Conservation (phyloP, 345 rosid species). For the Turnera subulata region DNA sequence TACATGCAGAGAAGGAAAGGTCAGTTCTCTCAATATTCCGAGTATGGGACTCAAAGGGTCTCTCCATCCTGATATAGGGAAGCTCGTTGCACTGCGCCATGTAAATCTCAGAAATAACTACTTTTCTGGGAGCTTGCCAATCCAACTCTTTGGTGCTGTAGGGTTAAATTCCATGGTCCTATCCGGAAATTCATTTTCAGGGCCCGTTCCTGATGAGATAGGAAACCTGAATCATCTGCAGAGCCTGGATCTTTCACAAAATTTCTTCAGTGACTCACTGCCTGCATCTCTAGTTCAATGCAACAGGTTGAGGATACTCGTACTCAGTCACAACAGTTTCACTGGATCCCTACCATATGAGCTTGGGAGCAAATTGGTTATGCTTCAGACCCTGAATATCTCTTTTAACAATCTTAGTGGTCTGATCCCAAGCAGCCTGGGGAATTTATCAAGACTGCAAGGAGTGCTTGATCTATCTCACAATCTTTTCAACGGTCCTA, state of each 20-base stretch:
- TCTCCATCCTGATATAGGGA: conserved; percentile 18
- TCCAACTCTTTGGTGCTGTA: conserved; percentile 12
- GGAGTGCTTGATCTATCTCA: conserved; percentile 24
- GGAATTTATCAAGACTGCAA: conserved; percentile 19
- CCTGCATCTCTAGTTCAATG: conserved; percentile 20
- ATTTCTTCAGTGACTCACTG: conserved; percentile 14
- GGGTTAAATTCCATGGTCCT: conserved; percentile 19
- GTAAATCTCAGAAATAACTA: conserved; percentile 19
- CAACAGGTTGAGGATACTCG: conserved; percentile 20
- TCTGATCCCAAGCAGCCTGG: conserved; percentile 15
- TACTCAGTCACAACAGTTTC: conserved; percentile 20
- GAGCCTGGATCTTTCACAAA: conserved; percentile 20
- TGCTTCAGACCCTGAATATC: conserved; percentile 18
- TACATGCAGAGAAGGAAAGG: conserved; percentile 12
- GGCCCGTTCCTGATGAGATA: conserved; percentile 20
- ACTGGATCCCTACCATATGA: conserved; percentile 18
- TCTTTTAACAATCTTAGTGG: conserved; percentile 20
- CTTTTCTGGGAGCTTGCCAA: conserved; percentile 18
- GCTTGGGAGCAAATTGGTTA: conserved; percentile 17
- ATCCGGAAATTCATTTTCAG: conserved; percentile 25
- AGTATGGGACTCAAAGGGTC: conserved; percentile 10
- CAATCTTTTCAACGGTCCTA: conserved; percentile 20
- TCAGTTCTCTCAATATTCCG: conserved; percentile 15
- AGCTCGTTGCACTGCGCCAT: conserved; percentile 10
- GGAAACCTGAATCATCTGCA: conserved; percentile 17